Percentiles rank a stretch among this genome's conserved stretches.
Conservation (phyloP, 345 rosid genomes). For the Linum lewisii region DNA sequence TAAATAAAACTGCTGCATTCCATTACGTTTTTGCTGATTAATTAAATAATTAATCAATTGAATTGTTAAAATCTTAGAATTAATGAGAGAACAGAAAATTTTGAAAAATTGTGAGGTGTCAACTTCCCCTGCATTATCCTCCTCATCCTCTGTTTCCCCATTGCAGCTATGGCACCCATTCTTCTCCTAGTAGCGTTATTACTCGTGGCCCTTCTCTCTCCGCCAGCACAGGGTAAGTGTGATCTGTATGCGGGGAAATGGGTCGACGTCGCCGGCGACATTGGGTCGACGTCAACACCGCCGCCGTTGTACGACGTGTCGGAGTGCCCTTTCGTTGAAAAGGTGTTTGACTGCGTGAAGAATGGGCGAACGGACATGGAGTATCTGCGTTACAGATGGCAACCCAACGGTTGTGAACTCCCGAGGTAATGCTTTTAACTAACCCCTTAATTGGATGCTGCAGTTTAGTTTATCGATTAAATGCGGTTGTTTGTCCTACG, state of each 20-base stretch:
- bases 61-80: no score
- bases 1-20: no score
- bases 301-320: constrained; percentile 40
- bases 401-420: constrained; percentile 39
- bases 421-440: constrained; percentile 29
- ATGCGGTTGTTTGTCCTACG: neutral
- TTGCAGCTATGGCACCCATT: no score
- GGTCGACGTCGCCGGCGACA: constrained; percentile 29
- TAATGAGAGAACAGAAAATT: no score
- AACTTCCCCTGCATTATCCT: no score
- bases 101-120: no score
- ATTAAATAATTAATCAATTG: no score
- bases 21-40: no score
- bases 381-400: constrained; percentile 64
- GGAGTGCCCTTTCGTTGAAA: constrained; percentile 42
- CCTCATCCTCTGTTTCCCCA: neutral
- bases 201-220: no score
- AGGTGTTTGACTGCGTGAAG: constrained; percentile 41
- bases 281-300: constrained; percentile 9
- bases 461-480: no score
- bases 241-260: constrained; percentile 46
- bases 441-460: no score
- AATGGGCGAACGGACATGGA: constrained; percentile 47
- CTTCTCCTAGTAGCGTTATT: no score
- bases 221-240: constrained; percentile 8